phyloP scores from a whole-genome alignment of 179 eudicot genomes.

The Silene coronaria region DNA sequence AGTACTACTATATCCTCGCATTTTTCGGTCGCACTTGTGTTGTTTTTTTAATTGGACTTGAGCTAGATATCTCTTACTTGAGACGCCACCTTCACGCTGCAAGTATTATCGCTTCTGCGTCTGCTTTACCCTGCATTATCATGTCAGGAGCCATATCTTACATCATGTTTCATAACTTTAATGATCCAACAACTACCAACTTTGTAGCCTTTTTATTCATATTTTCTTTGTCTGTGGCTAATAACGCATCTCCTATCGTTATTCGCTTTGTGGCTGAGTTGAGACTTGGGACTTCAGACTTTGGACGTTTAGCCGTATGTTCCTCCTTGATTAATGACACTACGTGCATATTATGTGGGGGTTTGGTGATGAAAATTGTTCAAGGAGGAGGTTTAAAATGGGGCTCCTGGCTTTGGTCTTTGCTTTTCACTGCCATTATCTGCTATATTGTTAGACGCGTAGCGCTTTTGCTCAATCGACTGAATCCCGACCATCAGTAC shows the following conservation, averaged over 20 bases:
- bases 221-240: slow-evolving; percentile 48
- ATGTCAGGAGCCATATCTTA: slow-evolving; percentile 52
- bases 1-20: slow-evolving; percentile 67
- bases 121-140: slow-evolving; percentile 45
- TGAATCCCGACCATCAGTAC: slow-evolving; percentile 51
- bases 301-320: slow-evolving; percentile 67
- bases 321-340: slow-evolving; percentile 55
- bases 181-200: slow-evolving; percentile 18
- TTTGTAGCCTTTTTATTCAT: slow-evolving; percentile 31
- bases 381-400: slow-evolving; percentile 20
- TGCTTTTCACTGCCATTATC: slow-evolving; percentile 36
- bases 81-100: slow-evolving; percentile 52
- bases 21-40: slow-evolving; percentile 59
- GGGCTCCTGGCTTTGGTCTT: slow-evolving; percentile 31
- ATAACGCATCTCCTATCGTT: slow-evolving; percentile 67
- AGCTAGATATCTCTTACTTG: slow-evolving; percentile 56
- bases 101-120: slow-evolving; percentile 36
- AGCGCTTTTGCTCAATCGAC: slow-evolving; percentile 55
- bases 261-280: slow-evolving; percentile 63
- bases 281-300: slow-evolving; percentile 57
- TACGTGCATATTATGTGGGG: slow-evolving; percentile 29
- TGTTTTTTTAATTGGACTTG: slow-evolving; percentile 82
- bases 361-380: slow-evolving; percentile 24
- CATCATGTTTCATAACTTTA: slow-evolving; percentile 29
- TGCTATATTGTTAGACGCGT: slow-evolving; percentile 46